Base-by-base conservation (phyloP, 140 eudicot species). In the Artemisia princeps region DNA sequence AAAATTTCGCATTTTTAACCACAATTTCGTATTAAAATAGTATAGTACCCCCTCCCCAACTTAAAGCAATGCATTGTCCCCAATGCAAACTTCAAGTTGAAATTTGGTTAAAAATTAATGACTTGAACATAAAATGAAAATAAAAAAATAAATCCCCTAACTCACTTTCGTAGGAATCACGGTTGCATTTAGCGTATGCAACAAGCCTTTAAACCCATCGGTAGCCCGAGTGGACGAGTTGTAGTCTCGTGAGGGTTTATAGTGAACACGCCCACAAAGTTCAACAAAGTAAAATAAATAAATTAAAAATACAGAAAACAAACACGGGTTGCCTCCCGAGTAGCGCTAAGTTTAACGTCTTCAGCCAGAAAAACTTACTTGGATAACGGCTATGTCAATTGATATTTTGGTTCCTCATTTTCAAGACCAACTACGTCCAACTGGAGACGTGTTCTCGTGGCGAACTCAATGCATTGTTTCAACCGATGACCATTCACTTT, bases 31-130 rank as follows among this genome's bases (percentile, higher is more conserved):
- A 30, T 30, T 4, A 30, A 30, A 30, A 30, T 30, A 30, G 4
- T 4, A 5, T 30, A 30, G 8, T 30, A 10, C 53, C 53, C 53
- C 15, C 15, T 48, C 53, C 53, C 53, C 53, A 48, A 48, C 14
- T 48, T 48, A 48, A 48, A 48, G 53, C 53, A 48, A 48, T 48
- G 53, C 14, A 48, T 48, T 48, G 53, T 48, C 53, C 53, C 15
- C n/a, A 48, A 48, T 10, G 53, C 53, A 48, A 48, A 30, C 1
- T 30, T 4, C 15, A 9, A 13, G 0, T 48, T 48, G 15, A 48
- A 13, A 48, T 9, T 48, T 48, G 15, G 14, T 2, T 48, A 1
- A 48, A 48, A 48, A 48, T 48, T 20, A 48, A 3, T 48, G 5
- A 48, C 15, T 2, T 9, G 8, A 48, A 48, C 1, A 20, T 20